These are phyloP conservation scores for Lantana camara DNA, from an alignment of 257 asterid species.

Conservation along the genomic window DNA sequence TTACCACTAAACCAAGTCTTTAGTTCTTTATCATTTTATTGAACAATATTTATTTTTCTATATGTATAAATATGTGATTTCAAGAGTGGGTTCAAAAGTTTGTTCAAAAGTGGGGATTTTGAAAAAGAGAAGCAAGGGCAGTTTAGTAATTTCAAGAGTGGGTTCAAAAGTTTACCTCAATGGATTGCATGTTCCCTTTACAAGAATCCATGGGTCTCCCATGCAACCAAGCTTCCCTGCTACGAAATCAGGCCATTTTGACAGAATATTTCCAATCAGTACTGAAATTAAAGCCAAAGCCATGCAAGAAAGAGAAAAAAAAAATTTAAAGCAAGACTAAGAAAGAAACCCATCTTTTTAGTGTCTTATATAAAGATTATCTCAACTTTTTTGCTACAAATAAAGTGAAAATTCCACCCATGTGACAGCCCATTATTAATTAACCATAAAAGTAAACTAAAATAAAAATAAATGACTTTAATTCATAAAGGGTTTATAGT, in stretches of 20 bases:
- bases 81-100: too few relatives aligned
- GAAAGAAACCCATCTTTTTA: constrained; percentile 53
- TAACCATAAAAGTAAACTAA: constrained; percentile 12
- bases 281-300: constrained; percentile 60
- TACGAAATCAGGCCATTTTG: constrained; percentile 28
- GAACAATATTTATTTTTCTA: too few relatives aligned
- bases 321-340: constrained; percentile 25
- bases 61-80: too few relatives aligned
- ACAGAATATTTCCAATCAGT: constrained; percentile 51
- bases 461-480: constrained; percentile 22
- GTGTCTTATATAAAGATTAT: constrained; percentile 35
- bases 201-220: constrained; percentile 42
- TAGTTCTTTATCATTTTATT: too few relatives aligned
- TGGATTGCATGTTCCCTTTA: constrained; percentile 48
- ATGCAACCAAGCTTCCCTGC: constrained; percentile 79
- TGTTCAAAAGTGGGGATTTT: background rate
- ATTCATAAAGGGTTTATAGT: constrained; percentile 38
- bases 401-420: constrained; percentile 50
- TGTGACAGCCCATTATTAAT: constrained; percentile 48
- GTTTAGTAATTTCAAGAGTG: constrained; percentile 11
- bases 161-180: constrained; percentile 45
- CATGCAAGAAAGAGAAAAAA: constrained; percentile 16
- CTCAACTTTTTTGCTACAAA: constrained; percentile 27
- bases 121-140: background rate
- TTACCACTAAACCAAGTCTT: too few relatives aligned